Base-by-base conservation (phyloP, 2,329 filamentous ascomycete species). In the Cercospora zeae-maydis region DNA sequence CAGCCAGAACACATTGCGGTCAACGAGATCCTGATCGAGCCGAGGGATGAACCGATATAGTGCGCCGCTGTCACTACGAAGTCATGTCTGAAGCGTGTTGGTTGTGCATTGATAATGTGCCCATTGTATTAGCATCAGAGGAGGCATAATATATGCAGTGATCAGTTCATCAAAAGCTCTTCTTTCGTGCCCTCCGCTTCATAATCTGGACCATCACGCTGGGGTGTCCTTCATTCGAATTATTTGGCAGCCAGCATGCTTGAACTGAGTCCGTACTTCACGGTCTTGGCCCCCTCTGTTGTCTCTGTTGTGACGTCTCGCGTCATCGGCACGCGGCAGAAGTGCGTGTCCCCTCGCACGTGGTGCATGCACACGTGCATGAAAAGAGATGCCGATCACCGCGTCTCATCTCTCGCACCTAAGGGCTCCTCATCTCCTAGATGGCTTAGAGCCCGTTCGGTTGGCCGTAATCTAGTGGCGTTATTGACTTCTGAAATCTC, bases 11-110 rank as follows among this genome's bases (percentile, higher is more conserved):
- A 93, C 77, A 89, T 93, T 47, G 85, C 88, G 42, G 87, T 93
- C 1, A 93, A 93, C 68, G 90, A 93, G 79, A 83, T 93, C 3
- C 74, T 93, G 74, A 89, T 93, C 73, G 89, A 92, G 79, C 89
- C 89, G 13, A 79, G 89, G 51, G 89, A 91, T 69, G 89, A 91
- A 78, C 89, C 89, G 10, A 90, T 90, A 65, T 91, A 68, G 24
- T 5, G 9, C 42, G 1, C 27, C 5, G 21, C 42, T n/a, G 42
- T 49, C 21, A 14, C 24, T 49, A 5, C 2, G 21, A 49, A 49
- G 7, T 30, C 4, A 16, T 27, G n/a, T 11, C 11, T 11, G 14
- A n/a, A 3, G 21, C 19, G 5, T 6, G 1, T 1, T 30, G 19
- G 24, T 49, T 1, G 21, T 9, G 21, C 42, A 24, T 27, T 19